A percentile compares a stretch with the other conserved stretches of the same genome.
Evolutionary conservation across 495 filamentous ascomycete genomes (phyloP).

Genomic region (Trichodelitschia bisporula): DNA sequence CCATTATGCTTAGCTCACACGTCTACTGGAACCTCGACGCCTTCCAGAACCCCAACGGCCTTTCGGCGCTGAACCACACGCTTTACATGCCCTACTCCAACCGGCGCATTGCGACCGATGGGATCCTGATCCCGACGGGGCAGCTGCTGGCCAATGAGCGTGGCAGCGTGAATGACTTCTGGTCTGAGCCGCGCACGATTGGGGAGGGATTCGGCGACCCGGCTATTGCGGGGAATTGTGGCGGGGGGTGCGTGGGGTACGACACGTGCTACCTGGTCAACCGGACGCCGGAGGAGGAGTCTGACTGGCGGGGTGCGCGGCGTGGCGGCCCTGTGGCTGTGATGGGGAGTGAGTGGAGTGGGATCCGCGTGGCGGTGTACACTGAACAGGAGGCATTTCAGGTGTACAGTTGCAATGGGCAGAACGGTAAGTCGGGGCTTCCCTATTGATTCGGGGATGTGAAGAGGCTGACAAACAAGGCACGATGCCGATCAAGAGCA

Average conservation of each 20-base stretch:
- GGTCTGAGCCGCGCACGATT: constrained; percentile 42
- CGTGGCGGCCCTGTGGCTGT: constrained; percentile 28
- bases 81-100: constrained; percentile 47
- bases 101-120: constrained; percentile 46
- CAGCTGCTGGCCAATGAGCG: constrained; percentile 33
- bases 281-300: constrained; percentile 24
- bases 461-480: constrained; percentile 7
- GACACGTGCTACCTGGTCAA: constrained; percentile 20
- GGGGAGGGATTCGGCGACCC: constrained; percentile 38
- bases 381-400: constrained; percentile 13
- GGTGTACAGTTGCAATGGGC: constrained; percentile 12
- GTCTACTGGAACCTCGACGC: constrained; percentile 74
- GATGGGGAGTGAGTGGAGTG: constrained; percentile 17
- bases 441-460: background rate
- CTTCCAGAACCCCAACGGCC: constrained; percentile 30
- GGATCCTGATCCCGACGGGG: constrained; percentile 55
- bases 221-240: constrained; percentile 22
- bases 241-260: constrained; percentile 50
- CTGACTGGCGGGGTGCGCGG: too few relatives aligned
- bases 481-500: constrained; percentile 15
- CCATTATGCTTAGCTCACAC: constrained; percentile 33
- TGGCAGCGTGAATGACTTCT: constrained; percentile 47
- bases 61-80: constrained; percentile 38
- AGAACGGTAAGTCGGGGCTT: constrained; percentile 7
- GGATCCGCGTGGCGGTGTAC: constrained; percentile 11